Base-by-base conservation (phyloP, 805 yeast species). In the Wickerhamomyces bovis region DNA sequence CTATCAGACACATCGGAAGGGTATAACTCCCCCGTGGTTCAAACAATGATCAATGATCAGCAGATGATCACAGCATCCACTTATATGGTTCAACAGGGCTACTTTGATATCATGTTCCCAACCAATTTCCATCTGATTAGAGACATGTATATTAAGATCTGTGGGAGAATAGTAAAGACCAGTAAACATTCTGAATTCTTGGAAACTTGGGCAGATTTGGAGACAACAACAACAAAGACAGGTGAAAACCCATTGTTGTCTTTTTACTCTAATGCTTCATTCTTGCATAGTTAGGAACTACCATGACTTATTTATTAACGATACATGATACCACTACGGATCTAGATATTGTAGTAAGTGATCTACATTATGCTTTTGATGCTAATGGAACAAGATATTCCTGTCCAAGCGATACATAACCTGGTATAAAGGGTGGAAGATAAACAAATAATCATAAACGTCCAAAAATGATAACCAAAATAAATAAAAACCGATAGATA, bases 211-310 rank as follows among this genome's bases (percentile, higher is more conserved):
- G 88, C 85, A 0, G 89, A 84, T 57, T 47, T 75, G 3, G 81
- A 79, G 4, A 74, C 70, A 12, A 85, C 95, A 2, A 74, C 80
- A 3, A 84, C 94, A 0, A 78, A 75, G 55, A 77, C 78, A 30
- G 95, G 96, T 0, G 95, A 87, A 55, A 85, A 85, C 55, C 95
- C 96, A 13, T 80, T 88, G 89, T 62, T 87, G 46, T 84, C 83
- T 44, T 75, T 87, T 49, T 88, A 88, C 61, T 69, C 73, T 31
- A 88, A 88, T 58, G 94, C 87, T 5, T 78, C 85, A 20, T 86
- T 85, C 53, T 70, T 81, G 69, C 71, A 51, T 41, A 53, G 48
- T 41, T 53, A 35, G 40, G 12, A 4, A 39, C 22, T 4, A 9
- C 13, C n/a, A n/a, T n/a, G n/a, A 18, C 18, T 30, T 16, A 33